phyloP scores from a whole-genome alignment of 768 basidiomycete species.

The Leucocoprinus birnbaumii region DNA sequence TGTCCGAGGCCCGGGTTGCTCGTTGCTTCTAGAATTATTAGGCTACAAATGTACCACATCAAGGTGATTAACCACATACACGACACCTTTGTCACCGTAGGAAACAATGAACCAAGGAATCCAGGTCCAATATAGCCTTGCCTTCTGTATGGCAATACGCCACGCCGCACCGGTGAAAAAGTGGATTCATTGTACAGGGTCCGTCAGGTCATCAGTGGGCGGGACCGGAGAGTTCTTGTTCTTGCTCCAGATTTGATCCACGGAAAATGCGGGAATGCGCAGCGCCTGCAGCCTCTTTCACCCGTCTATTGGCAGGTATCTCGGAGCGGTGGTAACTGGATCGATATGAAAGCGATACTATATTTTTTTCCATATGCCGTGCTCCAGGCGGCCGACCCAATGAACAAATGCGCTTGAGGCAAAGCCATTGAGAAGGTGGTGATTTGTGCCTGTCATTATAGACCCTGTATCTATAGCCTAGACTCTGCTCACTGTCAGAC shows the following conservation, averaged over 20 bases:
- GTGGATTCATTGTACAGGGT: background rate
- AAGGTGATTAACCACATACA: background rate
- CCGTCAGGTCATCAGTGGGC: background rate
- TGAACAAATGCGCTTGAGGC: constrained; percentile 1
- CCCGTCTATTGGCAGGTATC: background rate
- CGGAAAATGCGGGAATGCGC: background rate
- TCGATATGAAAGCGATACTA: too few relatives aligned
- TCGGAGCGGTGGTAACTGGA: background rate
- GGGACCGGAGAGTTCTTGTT: background rate
- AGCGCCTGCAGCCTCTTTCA: background rate
- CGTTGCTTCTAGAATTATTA: background rate
- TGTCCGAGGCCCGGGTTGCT: constrained; percentile 6
- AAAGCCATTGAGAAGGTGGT: background rate
- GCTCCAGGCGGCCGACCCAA: background rate
- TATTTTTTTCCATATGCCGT: constrained; percentile 1
- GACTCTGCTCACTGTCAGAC: background rate
- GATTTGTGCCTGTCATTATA: background rate
- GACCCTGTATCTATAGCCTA: too few relatives aligned
- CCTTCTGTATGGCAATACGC: background rate
- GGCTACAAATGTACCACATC: background rate
- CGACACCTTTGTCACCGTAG: background rate
- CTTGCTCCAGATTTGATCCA: constrained; percentile 6
- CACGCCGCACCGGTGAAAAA: background rate
- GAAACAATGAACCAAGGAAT: background rate
- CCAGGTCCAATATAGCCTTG: background rate